phyloP scores from a whole-genome alignment of 495 filamentous ascomycete species.

The Penicillium psychrofluorescens region DNA sequence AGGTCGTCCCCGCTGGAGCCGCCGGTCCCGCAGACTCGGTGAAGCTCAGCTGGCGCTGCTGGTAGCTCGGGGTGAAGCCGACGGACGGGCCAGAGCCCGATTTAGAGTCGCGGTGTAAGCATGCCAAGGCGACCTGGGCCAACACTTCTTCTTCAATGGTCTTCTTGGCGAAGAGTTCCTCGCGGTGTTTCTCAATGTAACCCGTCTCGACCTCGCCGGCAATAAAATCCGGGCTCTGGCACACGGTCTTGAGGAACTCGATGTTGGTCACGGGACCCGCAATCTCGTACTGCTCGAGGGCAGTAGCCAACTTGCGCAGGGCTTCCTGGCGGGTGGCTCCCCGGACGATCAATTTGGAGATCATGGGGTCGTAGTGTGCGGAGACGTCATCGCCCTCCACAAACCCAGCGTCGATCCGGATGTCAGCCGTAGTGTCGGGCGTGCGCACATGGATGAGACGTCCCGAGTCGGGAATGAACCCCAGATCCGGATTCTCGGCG shows the following conservation, averaged over 20 bases:
- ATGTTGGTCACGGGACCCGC: conserved; percentile 93
- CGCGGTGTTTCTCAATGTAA: conserved; percentile 82
- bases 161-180: conserved; percentile 58
- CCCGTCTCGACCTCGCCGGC: conserved; percentile 89
- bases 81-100: conserved; percentile 23
- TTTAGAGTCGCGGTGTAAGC: conserved; percentile 40
- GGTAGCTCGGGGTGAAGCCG: conserved; percentile 49
- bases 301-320: conserved; percentile 72
- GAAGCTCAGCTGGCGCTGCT: conserved; percentile 51
- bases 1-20: conserved; percentile 27
- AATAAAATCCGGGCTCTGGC: conserved; percentile 72
- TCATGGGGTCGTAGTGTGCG: conserved; percentile 98
- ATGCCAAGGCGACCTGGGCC: conserved; percentile 75
- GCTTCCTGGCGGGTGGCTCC: conserved; percentile 72
- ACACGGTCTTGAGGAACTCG: conserved; percentile 86
- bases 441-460: conserved; percentile 73
- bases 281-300: conserved; percentile 84
- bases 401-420: conserved; percentile 91
- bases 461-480: conserved; percentile 94
- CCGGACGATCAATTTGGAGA: conserved; percentile 93
- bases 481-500: conserved; percentile 83
- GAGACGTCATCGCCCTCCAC: conserved; percentile 86
- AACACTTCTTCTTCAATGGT: conserved; percentile 57
- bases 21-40: conserved; percentile 19
- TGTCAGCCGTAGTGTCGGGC: conserved; percentile 57